Conservation (phyloP, 176 grass and related monocot species). For the Aegilops longissima region DNA sequence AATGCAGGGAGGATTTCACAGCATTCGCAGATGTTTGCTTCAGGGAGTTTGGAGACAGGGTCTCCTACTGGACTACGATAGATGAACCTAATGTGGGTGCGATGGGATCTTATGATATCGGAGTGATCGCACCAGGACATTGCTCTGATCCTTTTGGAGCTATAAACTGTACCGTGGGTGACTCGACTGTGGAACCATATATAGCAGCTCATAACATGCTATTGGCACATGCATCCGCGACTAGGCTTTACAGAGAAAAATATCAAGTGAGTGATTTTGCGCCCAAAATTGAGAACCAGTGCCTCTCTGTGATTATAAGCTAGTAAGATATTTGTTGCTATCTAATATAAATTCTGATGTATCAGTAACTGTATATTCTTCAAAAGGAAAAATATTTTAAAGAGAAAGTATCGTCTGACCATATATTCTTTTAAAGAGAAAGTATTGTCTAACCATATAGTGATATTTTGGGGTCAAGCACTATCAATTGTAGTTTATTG, state of each 20-base stretch:
- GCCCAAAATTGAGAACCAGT: not conserved
- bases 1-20: constrained; percentile 52
- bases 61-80: constrained; percentile 44
- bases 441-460: not conserved
- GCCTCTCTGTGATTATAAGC: not conserved
- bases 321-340: not conserved
- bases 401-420: not conserved
- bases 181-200: constrained; percentile 67
- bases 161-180: constrained; percentile 37
- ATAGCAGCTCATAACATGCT: constrained; percentile 52
- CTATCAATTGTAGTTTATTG: not conserved
- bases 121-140: constrained; percentile 28
- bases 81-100: constrained; percentile 8
- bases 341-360: not conserved
- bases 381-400: not conserved
- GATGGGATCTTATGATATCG: constrained; percentile 28
- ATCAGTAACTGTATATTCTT: not conserved
- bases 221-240: constrained; percentile 43
- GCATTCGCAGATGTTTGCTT: constrained; percentile 54
- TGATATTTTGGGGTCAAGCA: not conserved
- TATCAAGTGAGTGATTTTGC: constrained; percentile 42
- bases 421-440: too few species aligned
- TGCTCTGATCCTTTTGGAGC: constrained; percentile 63
- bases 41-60: constrained; percentile 47
- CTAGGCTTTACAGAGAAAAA: constrained; percentile 43